Evolutionary conservation across 129 eudicot species (phyloP).

Genomic region (Daucus carota): DNA sequence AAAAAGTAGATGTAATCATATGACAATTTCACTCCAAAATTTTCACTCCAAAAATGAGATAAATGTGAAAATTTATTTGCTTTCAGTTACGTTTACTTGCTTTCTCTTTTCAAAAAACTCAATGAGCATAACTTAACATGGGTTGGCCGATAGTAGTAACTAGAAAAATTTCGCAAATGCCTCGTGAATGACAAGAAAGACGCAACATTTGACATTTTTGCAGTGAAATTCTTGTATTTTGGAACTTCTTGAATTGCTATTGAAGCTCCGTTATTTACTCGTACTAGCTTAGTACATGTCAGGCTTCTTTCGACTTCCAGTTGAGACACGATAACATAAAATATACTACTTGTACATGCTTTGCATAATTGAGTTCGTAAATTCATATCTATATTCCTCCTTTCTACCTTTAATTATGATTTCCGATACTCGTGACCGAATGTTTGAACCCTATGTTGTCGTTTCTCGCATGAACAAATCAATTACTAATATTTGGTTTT

Average conservation of each 20-base stretch:
- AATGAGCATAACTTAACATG: too few relatives aligned
- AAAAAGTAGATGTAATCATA: too few relatives aligned
- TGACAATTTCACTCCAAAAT: too few relatives aligned
- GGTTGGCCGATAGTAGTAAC: too few relatives aligned
- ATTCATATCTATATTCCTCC: not conserved
- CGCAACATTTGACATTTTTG: constrained; percentile 32
- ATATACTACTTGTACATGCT: constrained; percentile 9
- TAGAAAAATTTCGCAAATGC: not conserved
- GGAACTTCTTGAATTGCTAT: constrained; percentile 13
- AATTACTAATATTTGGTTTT: not conserved
- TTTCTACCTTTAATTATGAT: not conserved
- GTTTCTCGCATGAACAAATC: not conserved
- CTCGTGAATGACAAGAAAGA: constrained; percentile 25
- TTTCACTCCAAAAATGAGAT: too few relatives aligned
- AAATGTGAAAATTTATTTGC: too few relatives aligned
- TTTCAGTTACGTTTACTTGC: too few relatives aligned
- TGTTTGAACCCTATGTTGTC: not conserved
- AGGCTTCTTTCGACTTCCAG: constrained; percentile 12
- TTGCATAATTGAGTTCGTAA: not conserved
- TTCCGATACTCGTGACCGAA: not conserved
- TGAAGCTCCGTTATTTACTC: not conserved
- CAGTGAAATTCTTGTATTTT: constrained; percentile 30
- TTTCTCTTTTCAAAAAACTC: too few relatives aligned
- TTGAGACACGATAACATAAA: constrained; percentile 29
- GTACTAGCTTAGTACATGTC: constrained; percentile 24